phyloP scores from a whole-genome alignment of 1,139 yeast genomes.

The Hemisphaericaspora subhashii region DNA sequence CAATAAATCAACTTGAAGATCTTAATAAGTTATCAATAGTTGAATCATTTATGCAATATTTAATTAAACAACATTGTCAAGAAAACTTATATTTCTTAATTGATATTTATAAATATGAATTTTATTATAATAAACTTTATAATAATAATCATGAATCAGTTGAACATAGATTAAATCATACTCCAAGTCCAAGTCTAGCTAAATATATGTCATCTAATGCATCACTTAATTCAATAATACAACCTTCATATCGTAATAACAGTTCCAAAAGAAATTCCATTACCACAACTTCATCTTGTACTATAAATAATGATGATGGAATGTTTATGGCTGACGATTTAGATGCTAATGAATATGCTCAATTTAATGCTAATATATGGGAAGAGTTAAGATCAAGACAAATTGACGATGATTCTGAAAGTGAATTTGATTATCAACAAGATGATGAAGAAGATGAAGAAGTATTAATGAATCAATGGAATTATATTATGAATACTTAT shows the following conservation, averaged over 20 bases:
- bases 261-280: neutral
- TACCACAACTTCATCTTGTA: conserved; percentile 24
- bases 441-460: conserved; percentile 10
- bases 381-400: conserved; percentile 25
- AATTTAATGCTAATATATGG: conserved; percentile 25
- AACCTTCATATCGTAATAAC: conserved; percentile 1
- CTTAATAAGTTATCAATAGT: conserved; percentile 16
- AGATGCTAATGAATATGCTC: conserved; percentile 11
- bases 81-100: conserved; percentile 49
- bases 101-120: conserved; percentile 47
- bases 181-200: conserved; percentile 15
- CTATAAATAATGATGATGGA: conserved; percentile 9
- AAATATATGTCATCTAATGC: conserved; percentile 3
- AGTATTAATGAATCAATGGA: conserved; percentile 28
- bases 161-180: conserved; percentile 17
- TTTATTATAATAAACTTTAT: conserved; percentile 23
- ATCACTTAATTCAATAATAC: conserved; percentile 9
- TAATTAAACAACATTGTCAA: conserved; percentile 35
- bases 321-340: conserved; percentile 24
- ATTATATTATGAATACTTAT: conserved; percentile 26
- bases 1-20: conserved; percentile 21
- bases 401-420: conserved; percentile 19
- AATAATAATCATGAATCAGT: neutral
- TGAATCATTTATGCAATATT: conserved; percentile 21
- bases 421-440: conserved; percentile 8